Conservation (phyloP, 106 monocot genomes). For the Cymbidium sinense region DNA sequence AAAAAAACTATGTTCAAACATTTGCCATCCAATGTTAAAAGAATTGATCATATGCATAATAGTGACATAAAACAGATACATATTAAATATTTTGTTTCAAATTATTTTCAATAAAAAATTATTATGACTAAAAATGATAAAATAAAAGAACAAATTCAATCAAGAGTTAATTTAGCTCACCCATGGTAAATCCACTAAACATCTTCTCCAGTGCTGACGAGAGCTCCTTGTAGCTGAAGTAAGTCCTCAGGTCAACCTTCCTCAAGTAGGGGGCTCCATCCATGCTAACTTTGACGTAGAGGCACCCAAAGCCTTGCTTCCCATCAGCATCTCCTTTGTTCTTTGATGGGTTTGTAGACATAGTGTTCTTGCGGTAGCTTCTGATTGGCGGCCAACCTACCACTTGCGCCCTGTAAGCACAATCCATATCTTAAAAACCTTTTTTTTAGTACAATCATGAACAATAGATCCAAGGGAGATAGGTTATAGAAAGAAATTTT, state of each 20-base stretch:
- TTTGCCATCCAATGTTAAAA: neutral
- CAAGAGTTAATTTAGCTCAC: conserved; percentile 21
- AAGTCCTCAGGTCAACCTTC: conserved; percentile 58
- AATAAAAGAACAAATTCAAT: conserved; percentile 5
- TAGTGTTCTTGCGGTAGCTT: conserved; percentile 56
- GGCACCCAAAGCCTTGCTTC: conserved; percentile 31
- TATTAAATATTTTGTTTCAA: neutral
- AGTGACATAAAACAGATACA: neutral
- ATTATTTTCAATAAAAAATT: neutral
- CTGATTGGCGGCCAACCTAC: conserved; percentile 77
- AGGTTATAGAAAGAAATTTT: neutral
- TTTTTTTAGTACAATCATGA: neutral
- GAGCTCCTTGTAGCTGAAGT: conserved; percentile 56
- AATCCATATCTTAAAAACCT: neutral
- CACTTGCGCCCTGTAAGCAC: conserved; percentile 47
- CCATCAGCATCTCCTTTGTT: conserved; percentile 35
- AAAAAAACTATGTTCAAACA: neutral
- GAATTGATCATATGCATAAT: neutral
- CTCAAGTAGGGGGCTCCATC: conserved; percentile 68
- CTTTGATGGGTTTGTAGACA: conserved; percentile 39
- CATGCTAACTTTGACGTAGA: conserved; percentile 73
- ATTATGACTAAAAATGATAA: neutral
- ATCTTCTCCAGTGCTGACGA: conserved; percentile 54
- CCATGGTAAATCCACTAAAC: conserved; percentile 65
- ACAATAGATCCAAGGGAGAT: neutral